Percentiles rank a stretch among this genome's conserved stretches.
Conservation (phyloP, 352 stramenopile genomes). For the Globisporangium nodosum region DNA sequence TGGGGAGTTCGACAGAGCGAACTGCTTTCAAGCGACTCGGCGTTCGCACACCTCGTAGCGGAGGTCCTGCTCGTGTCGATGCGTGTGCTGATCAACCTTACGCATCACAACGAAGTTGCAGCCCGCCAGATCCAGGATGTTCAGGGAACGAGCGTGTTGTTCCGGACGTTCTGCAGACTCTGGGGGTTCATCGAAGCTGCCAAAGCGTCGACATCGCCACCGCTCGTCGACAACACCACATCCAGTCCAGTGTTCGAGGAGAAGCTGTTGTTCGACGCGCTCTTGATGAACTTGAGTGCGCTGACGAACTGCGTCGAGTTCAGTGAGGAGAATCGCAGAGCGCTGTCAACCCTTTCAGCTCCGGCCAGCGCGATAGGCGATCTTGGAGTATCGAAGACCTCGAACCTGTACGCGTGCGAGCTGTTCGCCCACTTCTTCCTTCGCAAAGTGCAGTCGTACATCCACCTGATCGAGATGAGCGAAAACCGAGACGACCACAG, state of each 20-base stretch:
- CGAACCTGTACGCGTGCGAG: slow-evolving; percentile 17
- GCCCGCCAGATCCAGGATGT: slow-evolving; percentile 29
- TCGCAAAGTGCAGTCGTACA: slow-evolving; percentile 44
- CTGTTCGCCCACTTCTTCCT: slow-evolving; percentile 54
- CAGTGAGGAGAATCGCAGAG: slow-evolving; percentile 41
- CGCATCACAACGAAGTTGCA: slow-evolving; percentile 58
- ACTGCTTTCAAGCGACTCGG: slow-evolving; percentile 10
- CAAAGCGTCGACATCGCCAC: background rate
- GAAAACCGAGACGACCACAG: slow-evolving; percentile 11
- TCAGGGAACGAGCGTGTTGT: slow-evolving; percentile 36
- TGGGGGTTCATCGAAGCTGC: slow-evolving; percentile 13
- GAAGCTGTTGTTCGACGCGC: slow-evolving; percentile 51
- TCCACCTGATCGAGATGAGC: slow-evolving; percentile 36
- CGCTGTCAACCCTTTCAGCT: slow-evolving; percentile 21
- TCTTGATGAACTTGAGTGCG: slow-evolving; percentile 56
- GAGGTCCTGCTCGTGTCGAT: slow-evolving; percentile 43
- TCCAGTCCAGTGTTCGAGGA: slow-evolving; percentile 16
- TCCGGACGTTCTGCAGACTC: slow-evolving; percentile 36
- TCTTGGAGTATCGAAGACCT: slow-evolving; percentile 5
- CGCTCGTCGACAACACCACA: background rate
- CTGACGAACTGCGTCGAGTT: slow-evolving; percentile 71
- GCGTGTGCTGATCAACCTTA: slow-evolving; percentile 75
- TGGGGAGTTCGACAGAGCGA: slow-evolving; percentile 20
- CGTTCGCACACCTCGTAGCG: slow-evolving; percentile 22
- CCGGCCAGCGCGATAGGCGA: background rate